Evolutionary conservation across 1,139 yeast species (phyloP), one percentile per base, ranked within the genome.

Genomic region (Taphrina betulina): DNA sequence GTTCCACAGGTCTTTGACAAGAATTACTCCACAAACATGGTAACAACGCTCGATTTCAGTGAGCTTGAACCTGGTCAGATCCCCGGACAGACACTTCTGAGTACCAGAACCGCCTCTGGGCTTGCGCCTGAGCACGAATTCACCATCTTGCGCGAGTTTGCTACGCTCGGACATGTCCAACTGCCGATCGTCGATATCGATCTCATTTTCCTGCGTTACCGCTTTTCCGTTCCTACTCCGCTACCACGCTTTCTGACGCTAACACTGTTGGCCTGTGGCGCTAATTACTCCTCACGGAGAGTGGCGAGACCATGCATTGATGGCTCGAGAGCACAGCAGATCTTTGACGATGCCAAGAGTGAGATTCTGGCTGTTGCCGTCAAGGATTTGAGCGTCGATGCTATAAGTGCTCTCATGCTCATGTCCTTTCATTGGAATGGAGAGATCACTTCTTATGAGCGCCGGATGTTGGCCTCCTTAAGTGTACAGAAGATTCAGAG

Each of bases 211-310:
- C 28, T 38, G 31, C 38, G 54, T 5, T 50, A 50, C 19, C 45
- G 41, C 12, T 40, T 40, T 20, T 29, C 33, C 4, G 22, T 40
- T 7, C 54, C 54, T 4, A 33, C 54, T 4, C 38, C 40, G 7
- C 31, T 50, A 16, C 54, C 54, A 17, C 23, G 23, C 3, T 50
- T 31, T 24, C 28, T 50, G 20, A 46, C 36, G 22, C 22, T 41
- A 12, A 33, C 54, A 7, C 17, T 50, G 19, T 40, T 40, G 10
- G 54, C 54, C 3, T 50, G 54, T 40, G 54, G 54, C 26, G 43
- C 54, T 7, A 34, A 33, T 7, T 40, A 50, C 34, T 29, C 40
- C 5, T 36, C 53, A 28, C 35, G 22, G 20, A 48, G 29, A 20
- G 43, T 22, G 20, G 44, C 17, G 23, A n/a, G n/a, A n/a, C 44